Conservation (phyloP, 306 rosid species). For the Vachellia pachyceras region DNA sequence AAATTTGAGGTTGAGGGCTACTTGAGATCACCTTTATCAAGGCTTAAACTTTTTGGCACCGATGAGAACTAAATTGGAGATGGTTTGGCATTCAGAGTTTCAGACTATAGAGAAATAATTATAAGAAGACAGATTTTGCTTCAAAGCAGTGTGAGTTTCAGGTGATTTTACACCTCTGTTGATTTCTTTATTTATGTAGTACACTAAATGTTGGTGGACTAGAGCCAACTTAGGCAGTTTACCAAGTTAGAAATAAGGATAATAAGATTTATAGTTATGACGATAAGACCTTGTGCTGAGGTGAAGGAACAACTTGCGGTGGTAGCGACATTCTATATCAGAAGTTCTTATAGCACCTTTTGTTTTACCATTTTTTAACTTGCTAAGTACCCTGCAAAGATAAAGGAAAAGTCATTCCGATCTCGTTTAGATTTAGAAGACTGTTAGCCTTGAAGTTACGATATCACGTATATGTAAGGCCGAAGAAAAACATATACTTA, state of each 20-base stretch:
- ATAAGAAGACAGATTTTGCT: conserved; percentile 19
- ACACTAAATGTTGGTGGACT: conserved; percentile 30
- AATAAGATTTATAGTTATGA: not conserved
- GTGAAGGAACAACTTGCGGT: not conserved
- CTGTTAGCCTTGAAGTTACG: no score
- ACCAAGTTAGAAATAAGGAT: conserved; percentile 39
- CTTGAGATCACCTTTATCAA: conserved; percentile 75
- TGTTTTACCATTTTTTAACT: not conserved
- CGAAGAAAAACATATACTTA: no score
- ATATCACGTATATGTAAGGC: no score
- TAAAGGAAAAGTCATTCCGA: not conserved
- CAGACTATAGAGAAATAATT: conserved; percentile 44
- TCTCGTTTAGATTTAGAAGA: not conserved
- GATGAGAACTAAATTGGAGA: conserved; percentile 63
- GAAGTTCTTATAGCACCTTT: not conserved
- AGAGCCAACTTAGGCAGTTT: conserved; percentile 32
- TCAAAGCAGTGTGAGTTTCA: not conserved
- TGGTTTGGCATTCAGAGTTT: conserved; percentile 34
- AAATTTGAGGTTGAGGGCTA: conserved; percentile 92
- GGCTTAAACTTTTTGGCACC: conserved; percentile 75
- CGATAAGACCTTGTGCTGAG: not conserved
- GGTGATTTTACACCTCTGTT: conserved; percentile 34
- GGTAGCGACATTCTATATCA: not conserved
- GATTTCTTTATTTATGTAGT: conserved; percentile 24
- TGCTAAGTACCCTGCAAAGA: not conserved